A percentile compares a stretch with the other conserved stretches of the same genome.
These are phyloP conservation scores for Suillus hirtellus DNA, from an alignment of 768 basidiomycete genomes.

Conservation along the genomic window DNA sequence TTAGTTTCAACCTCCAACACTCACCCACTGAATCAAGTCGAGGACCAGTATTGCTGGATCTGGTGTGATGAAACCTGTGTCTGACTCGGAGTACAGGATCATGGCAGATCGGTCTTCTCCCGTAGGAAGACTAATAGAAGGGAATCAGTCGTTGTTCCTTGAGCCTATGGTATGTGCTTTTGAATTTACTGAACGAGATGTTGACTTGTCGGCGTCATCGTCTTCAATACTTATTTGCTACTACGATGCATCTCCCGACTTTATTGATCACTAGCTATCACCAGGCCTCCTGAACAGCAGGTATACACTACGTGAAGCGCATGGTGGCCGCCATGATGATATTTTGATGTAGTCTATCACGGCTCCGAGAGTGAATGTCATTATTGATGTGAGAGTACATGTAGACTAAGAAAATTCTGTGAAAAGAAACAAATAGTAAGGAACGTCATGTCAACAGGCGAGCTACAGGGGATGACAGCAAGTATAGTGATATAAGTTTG, in stretches of 20 bases:
- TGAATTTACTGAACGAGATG: not conserved
- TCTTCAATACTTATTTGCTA: not conserved
- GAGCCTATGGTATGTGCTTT: not conserved
- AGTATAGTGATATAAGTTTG: constrained; percentile 7
- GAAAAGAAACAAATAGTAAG: not conserved
- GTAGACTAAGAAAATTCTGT: constrained; percentile 1
- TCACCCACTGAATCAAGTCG: not conserved
- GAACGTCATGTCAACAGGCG: not conserved
- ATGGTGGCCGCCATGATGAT: not conserved
- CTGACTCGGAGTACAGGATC: not conserved
- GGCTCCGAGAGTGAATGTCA: not conserved
- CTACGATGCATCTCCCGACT: not conserved
- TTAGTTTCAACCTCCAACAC: not conserved
- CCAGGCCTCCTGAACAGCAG: not conserved
- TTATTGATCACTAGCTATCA: not conserved
- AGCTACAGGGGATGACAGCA: constrained; percentile 4
- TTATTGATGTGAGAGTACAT: constrained; percentile 1
- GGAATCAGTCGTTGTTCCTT: not conserved
- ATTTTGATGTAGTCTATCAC: not conserved
- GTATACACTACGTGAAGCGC: not conserved
- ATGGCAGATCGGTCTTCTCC: not conserved
- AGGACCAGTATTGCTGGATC: not conserved
- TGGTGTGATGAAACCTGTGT: not conserved
- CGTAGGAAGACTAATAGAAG: not conserved
- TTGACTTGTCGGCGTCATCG: not conserved